Percentiles rank a stretch among this genome's conserved stretches.
Evolutionary conservation across 2,329 filamentous ascomycete genomes (phyloP).

Genomic region (Aureobasidium sp.): DNA sequence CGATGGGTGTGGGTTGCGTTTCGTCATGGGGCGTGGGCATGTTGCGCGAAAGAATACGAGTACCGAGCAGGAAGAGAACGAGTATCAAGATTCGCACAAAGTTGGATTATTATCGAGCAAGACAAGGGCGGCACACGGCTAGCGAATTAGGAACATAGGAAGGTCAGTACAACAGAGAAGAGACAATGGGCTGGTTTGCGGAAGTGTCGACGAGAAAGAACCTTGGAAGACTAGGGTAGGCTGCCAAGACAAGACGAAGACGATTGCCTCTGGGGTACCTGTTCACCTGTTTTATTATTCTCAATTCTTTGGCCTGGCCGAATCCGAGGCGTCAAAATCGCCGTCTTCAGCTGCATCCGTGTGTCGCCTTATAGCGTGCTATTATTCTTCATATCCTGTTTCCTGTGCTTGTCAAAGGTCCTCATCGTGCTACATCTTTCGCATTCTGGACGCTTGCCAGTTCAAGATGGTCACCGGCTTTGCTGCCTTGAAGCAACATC

Average conservation of each 20-base stretch:
- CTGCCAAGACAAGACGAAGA: too few relatives aligned
- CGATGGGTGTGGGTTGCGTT: constrained; percentile 8
- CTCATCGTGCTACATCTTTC: too few relatives aligned
- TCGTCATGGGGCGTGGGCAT: constrained; percentile 18
- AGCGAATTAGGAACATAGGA: constrained; percentile 12
- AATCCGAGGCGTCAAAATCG: not conserved
- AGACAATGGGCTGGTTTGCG: not conserved
- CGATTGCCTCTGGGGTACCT: not conserved
- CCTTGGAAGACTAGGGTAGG: too few relatives aligned
- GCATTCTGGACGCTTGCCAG: too few relatives aligned
- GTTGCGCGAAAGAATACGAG: not conserved
- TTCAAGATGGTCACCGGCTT: not conserved
- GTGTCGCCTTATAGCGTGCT: not conserved
- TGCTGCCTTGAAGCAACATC: too few relatives aligned
- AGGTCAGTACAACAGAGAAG: not conserved
- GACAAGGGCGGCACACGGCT: constrained; percentile 5
- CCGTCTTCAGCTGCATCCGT: not conserved
- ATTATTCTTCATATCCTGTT: too few relatives aligned
- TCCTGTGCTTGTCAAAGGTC: too few relatives aligned
- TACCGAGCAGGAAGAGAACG: not conserved
- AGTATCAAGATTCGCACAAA: not conserved
- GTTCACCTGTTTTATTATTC: too few relatives aligned
- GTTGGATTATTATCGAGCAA: not conserved
- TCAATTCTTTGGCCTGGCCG: not conserved
- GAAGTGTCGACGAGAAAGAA: not conserved